Evolutionary conservation across 768 basidiomycete species (phyloP).

Genomic region (Hortiboletus campestris): DNA sequence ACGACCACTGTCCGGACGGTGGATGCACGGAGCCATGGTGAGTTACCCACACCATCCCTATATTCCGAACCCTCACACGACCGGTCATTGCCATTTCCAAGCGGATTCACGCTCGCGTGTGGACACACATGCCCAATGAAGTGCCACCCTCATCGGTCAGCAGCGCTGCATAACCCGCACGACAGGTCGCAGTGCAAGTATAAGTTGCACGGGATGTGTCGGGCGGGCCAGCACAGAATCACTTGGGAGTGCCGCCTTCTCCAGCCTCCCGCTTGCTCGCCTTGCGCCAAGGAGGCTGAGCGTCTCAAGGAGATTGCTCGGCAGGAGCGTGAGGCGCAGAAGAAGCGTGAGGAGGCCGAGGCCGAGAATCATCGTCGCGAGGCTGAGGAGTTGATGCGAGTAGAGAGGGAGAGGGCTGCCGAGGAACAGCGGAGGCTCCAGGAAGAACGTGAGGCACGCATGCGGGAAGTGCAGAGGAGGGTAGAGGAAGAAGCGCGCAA

Average conservation of each 20-base stretch:
- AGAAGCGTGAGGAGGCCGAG: constrained; percentile 43
- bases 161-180: constrained; percentile 24
- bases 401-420: constrained; percentile 13
- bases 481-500: not conserved
- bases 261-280: constrained; percentile 36
- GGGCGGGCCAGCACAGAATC: constrained; percentile 40
- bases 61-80: not conserved
- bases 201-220: constrained; percentile 38
- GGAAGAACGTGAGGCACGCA: constrained; percentile 13
- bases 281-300: constrained; percentile 43
- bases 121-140: constrained; percentile 54
- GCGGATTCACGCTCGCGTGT: constrained; percentile 11
- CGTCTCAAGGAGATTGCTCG: constrained; percentile 37
- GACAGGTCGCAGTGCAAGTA: constrained; percentile 40
- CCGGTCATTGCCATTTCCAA: not conserved
- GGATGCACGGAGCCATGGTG: constrained; percentile 63
- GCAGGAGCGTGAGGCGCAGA: constrained; percentile 38
- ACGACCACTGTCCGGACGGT: constrained; percentile 54
- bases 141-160: constrained; percentile 54
- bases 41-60: not conserved
- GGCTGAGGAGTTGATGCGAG: constrained; percentile 39
- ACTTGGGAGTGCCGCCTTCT: constrained; percentile 42
- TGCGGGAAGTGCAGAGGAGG: too few relatives aligned
- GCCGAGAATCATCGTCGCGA: constrained; percentile 36
- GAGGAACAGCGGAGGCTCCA: not conserved